These are phyloP conservation scores for Salisapilia sapeloensis DNA, from an alignment of 352 stramenopile genomes.

Conservation along the genomic window DNA sequence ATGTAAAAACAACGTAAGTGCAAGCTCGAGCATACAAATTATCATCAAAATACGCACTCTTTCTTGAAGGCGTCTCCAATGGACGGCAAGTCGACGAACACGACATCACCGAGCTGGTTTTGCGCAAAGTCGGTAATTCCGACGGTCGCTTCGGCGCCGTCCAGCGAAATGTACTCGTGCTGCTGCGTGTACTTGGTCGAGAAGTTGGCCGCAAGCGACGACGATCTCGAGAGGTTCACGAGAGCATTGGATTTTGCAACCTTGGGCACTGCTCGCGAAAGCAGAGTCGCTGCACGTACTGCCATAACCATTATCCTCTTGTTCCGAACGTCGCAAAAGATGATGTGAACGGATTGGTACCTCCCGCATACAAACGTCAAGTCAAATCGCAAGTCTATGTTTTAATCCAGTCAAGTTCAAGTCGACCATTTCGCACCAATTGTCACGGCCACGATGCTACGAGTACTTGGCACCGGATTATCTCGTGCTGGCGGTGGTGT, in stretches of 20 bases:
- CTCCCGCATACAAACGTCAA: too few species aligned
- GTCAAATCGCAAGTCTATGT: too few species aligned
- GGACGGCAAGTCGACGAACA: slow-evolving; percentile 94
- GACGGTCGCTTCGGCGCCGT: slow-evolving; percentile 74
- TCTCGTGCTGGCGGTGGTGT: too few species aligned
- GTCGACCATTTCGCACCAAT: too few species aligned
- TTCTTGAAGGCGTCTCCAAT: slow-evolving; percentile 89
- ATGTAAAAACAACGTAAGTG: not conserved
- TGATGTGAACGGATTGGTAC: too few species aligned
- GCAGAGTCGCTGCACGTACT: slow-evolving; percentile 22
- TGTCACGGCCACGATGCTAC: too few species aligned
- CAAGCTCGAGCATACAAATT: not conserved
- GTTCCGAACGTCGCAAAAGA: not conserved
- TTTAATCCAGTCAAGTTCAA: too few species aligned
- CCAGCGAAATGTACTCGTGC: slow-evolving; percentile 75
- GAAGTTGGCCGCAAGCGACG: slow-evolving; percentile 35
- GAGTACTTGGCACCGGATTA: too few species aligned
- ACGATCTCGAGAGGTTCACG: slow-evolving; percentile 11
- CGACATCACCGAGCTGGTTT: slow-evolving; percentile 92
- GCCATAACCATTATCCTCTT: slow-evolving; percentile 21
- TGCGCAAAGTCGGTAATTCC: slow-evolving; percentile 98
- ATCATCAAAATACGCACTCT: slow-evolving; percentile 21
- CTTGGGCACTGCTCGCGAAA: slow-evolving; percentile 22
- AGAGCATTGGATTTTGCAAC: slow-evolving; percentile 3
- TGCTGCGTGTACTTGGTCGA: slow-evolving; percentile 76